Conservation (phyloP, 106 monocot species). For the Dendrobium catenatum region DNA sequence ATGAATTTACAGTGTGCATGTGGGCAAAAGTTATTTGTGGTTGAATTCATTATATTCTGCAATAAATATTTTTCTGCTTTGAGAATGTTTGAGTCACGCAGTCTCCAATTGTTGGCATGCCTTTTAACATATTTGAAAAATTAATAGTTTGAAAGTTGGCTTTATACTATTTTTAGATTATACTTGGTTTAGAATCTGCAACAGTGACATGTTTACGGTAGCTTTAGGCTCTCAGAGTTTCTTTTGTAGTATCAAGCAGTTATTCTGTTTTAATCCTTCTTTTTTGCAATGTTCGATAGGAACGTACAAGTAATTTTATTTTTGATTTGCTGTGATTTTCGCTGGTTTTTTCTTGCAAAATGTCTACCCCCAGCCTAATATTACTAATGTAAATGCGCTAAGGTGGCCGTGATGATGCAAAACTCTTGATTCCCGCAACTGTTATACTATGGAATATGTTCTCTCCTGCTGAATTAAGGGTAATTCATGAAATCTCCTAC, state of each 20-base stretch:
- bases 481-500: constrained; percentile 17
- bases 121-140: neutral
- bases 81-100: neutral
- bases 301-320: neutral
- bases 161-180: neutral
- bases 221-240: neutral
- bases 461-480: constrained; percentile 86
- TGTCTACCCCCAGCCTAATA: neutral
- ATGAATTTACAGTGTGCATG: neutral
- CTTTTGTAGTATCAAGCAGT: neutral
- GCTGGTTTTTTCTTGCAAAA: neutral
- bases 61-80: neutral
- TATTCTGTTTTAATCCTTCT: neutral
- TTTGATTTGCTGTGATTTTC: neutral
- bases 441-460: constrained; percentile 84
- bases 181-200: neutral
- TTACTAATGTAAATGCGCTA: constrained; percentile 14
- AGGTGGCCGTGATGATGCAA: constrained; percentile 97
- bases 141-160: neutral
- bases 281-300: neutral
- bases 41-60: neutral
- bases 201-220: neutral
- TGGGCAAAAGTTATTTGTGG: neutral
- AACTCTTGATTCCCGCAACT: constrained; percentile 58
- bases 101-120: neutral